These are phyloP conservation scores for Spinacia oleracea DNA, from an alignment of 179 eudicot species.

Conservation along the genomic window DNA sequence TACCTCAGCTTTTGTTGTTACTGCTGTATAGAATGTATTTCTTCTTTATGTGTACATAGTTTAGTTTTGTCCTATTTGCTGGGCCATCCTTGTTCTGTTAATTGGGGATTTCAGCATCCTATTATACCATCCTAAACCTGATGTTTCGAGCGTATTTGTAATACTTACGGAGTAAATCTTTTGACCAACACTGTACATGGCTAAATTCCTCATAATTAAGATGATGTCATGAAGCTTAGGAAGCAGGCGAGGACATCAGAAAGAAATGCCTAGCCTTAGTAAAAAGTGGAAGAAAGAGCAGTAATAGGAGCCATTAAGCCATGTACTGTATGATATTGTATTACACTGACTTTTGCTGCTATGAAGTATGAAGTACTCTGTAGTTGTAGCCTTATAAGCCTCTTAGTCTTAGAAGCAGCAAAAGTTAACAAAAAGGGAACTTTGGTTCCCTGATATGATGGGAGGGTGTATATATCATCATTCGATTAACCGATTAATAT, in stretches of 20 bases:
- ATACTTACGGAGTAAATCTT: neutral
- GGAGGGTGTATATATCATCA: too few species aligned
- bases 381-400: neutral
- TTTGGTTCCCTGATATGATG: neutral
- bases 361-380: too few species aligned
- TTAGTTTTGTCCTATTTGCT: slow-evolving; percentile 7
- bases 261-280: too few species aligned
- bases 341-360: neutral
- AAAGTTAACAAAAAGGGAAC: neutral
- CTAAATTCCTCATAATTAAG: neutral
- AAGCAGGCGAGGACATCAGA: neutral
- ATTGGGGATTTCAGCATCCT: slow-evolving; percentile 4
- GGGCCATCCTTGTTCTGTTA: slow-evolving; percentile 11
- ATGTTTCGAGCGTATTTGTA: neutral
- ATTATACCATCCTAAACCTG: neutral
- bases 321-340: neutral
- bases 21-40: slow-evolving; percentile 6
- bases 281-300: neutral
- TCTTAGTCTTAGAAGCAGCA: too few species aligned
- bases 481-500: too few species aligned
- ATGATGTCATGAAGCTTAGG: neutral
- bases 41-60: slow-evolving; percentile 18
- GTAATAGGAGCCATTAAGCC: neutral
- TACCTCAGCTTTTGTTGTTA: slow-evolving; percentile 2
- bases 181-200: neutral